Conservation (phyloP, 2,329 filamentous ascomycete species). For the Epichloe hybrida region DNA sequence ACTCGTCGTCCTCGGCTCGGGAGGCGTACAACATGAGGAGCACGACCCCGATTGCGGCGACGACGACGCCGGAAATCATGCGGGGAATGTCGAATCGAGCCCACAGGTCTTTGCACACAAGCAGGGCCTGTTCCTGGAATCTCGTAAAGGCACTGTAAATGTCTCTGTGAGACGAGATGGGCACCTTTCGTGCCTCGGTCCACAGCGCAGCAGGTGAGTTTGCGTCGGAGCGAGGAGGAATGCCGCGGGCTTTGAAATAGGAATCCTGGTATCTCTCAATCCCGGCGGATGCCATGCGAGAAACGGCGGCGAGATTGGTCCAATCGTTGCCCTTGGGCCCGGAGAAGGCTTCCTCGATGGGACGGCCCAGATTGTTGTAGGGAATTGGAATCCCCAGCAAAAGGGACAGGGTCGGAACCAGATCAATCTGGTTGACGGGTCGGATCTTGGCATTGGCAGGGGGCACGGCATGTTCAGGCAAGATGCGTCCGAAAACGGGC, state of each 20-base stretch:
- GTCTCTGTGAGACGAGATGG: slow-evolving; percentile 19
- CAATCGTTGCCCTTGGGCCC: slow-evolving; percentile 56
- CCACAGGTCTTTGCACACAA: slow-evolving; percentile 74
- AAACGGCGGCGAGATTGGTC: slow-evolving; percentile 64
- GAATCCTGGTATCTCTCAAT: slow-evolving; percentile 80
- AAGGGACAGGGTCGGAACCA: slow-evolving; percentile 82
- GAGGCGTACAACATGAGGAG: slow-evolving; percentile 62
- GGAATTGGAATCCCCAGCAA: slow-evolving; percentile 85
- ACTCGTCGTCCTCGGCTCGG: slow-evolving; percentile 40
- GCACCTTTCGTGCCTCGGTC: slow-evolving; percentile 27
- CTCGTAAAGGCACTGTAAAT: slow-evolving; percentile 47
- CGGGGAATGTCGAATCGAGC: slow-evolving; percentile 78
- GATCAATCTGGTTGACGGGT: slow-evolving; percentile 74
- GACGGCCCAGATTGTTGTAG: slow-evolving; percentile 86
- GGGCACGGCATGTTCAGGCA: slow-evolving; percentile 41
- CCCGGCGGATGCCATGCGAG: slow-evolving; percentile 66
- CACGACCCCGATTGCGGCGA: slow-evolving; percentile 55
- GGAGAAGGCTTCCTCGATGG: slow-evolving; percentile 87
- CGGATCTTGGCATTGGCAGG: slow-evolving; percentile 63
- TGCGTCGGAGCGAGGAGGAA: slow-evolving; percentile 43
- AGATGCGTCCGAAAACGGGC: slow-evolving; percentile 67
- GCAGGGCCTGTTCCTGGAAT: slow-evolving; percentile 69
- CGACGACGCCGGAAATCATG: slow-evolving; percentile 67
- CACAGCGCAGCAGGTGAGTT: slow-evolving; percentile 28
- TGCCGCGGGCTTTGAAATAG: slow-evolving; percentile 61